Conservation (phyloP, 2,329 filamentous ascomycete genomes). For the Aspergillus neoniger region DNA sequence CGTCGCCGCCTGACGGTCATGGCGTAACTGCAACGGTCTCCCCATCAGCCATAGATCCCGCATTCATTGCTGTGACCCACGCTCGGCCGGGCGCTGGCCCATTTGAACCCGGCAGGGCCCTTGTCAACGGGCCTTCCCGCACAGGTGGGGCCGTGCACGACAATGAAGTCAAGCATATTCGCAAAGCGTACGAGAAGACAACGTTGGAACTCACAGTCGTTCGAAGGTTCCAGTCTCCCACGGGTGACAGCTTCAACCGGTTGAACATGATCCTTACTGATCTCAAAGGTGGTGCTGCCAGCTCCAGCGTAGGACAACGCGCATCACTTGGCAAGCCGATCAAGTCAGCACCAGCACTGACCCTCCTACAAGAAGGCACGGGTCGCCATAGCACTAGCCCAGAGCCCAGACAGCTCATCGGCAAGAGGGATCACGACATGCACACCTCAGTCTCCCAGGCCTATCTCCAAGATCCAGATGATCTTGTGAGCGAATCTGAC, state of each 20-base stretch:
- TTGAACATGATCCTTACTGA: slow-evolving; percentile 33
- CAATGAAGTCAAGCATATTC: slow-evolving; percentile 42
- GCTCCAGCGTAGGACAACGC: slow-evolving; percentile 13
- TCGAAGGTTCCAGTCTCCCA: slow-evolving; percentile 48
- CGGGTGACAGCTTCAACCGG: slow-evolving; percentile 46
- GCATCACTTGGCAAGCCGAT: slow-evolving; percentile 35
- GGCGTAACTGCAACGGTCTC: slow-evolving; percentile 34
- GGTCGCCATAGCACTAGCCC: slow-evolving; percentile 24
- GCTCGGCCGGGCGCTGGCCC: slow-evolving; percentile 31
- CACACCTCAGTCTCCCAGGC: slow-evolving; percentile 30
- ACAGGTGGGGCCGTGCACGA: slow-evolving; percentile 32
- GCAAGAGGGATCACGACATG: slow-evolving; percentile 24
- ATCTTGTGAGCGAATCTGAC: slow-evolving; percentile 32
- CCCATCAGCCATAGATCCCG: slow-evolving; percentile 40
- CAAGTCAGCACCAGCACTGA: slow-evolving; percentile 38
- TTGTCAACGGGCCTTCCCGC: slow-evolving; percentile 33
- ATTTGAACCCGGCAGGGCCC: slow-evolving; percentile 32
- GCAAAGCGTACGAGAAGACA: slow-evolving; percentile 49
- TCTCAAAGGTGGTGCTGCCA: slow-evolving; percentile 15
- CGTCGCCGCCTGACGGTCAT: slow-evolving; percentile 46
- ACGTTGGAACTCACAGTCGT: slow-evolving; percentile 48
- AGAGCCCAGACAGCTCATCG: slow-evolving; percentile 26
- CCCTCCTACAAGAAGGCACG: slow-evolving; percentile 29
- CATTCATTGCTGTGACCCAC: slow-evolving; percentile 33
- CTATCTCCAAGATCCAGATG: slow-evolving; percentile 37